phyloP scores from a whole-genome alignment of 2,329 filamentous ascomycete genomes.

The Fusarium sp. region DNA sequence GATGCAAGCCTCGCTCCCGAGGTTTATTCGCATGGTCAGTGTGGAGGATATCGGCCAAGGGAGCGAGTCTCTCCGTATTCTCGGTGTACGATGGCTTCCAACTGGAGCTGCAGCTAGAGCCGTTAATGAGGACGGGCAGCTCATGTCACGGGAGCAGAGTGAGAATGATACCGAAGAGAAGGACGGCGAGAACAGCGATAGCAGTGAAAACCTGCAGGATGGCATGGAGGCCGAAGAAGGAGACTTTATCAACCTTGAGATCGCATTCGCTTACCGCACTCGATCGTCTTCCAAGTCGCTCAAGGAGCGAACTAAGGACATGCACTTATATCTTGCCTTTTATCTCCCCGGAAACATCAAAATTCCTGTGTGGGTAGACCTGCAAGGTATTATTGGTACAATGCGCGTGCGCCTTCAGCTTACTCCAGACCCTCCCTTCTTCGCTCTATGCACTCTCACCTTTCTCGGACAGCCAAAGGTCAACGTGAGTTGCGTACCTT shows the following conservation, averaged over 20 bases:
- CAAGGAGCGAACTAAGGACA: constrained; percentile 75
- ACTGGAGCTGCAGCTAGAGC: constrained; percentile 75
- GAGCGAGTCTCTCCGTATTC: constrained; percentile 76
- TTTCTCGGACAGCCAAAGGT: constrained; percentile 82
- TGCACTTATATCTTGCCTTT: constrained; percentile 78
- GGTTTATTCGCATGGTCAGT: constrained; percentile 78
- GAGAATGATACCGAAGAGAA: constrained; percentile 53
- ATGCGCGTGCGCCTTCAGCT: constrained; percentile 78
- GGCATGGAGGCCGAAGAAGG: constrained; percentile 83
- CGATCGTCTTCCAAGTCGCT: constrained; percentile 72
- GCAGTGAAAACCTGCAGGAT: constrained; percentile 56
- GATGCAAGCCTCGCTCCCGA: constrained; percentile 82
- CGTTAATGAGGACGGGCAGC: constrained; percentile 69
- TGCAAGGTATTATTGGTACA: constrained; percentile 78
- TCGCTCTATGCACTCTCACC: constrained; percentile 79
- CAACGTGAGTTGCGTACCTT: constrained; percentile 76
- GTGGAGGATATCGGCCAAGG: constrained; percentile 83
- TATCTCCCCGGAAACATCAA: constrained; percentile 71
- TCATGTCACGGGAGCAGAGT: constrained; percentile 57
- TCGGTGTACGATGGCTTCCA: constrained; percentile 79
- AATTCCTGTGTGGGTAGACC: constrained; percentile 79
- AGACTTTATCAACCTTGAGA: constrained; percentile 82
- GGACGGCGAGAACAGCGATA: constrained; percentile 56
- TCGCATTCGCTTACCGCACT: constrained; percentile 79
- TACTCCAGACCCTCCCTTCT: constrained; percentile 81